Evolutionary conservation across 2,329 filamentous ascomycete genomes (phyloP).

Genomic region (Alternaria gaisen): DNA sequence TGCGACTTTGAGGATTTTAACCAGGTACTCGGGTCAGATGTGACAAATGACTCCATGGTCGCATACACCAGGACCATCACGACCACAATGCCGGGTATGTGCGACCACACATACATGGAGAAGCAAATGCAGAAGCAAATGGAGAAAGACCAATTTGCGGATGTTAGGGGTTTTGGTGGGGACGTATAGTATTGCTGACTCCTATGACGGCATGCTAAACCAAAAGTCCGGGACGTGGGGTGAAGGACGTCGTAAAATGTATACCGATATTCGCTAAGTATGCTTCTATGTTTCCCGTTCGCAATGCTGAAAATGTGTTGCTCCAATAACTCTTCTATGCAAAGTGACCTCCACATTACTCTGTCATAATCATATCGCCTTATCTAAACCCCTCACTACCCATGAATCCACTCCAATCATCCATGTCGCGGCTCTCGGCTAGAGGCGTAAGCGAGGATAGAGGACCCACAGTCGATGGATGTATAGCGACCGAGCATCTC

Average conservation of each 20-base stretch:
- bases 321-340: not conserved
- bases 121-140: not conserved
- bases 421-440: not conserved
- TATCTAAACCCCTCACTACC: not conserved
- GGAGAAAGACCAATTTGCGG: not conserved
- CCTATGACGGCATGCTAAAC: not conserved
- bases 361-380: accelerated
- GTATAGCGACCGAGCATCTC: not conserved
- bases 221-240: not conserved
- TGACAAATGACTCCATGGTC: not conserved
- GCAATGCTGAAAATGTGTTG: not conserved
- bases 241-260: not conserved
- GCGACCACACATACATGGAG: not conserved
- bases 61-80: not conserved
- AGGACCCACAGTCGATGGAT: not conserved
- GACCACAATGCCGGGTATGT: not conserved
- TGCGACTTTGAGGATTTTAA: not conserved
- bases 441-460: not conserved
- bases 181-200: not conserved
- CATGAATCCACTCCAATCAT: slow-evolving; percentile 1
- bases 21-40: not conserved
- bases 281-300: not conserved
- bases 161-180: not conserved
- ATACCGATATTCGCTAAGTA: not conserved
- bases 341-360: not conserved